A percentile compares a stretch with the other conserved stretches of the same genome.
These are phyloP conservation scores for Zelopaecilomyces penicillatus DNA, from an alignment of 2,329 filamentous ascomycete genomes.

Conservation along the genomic window DNA sequence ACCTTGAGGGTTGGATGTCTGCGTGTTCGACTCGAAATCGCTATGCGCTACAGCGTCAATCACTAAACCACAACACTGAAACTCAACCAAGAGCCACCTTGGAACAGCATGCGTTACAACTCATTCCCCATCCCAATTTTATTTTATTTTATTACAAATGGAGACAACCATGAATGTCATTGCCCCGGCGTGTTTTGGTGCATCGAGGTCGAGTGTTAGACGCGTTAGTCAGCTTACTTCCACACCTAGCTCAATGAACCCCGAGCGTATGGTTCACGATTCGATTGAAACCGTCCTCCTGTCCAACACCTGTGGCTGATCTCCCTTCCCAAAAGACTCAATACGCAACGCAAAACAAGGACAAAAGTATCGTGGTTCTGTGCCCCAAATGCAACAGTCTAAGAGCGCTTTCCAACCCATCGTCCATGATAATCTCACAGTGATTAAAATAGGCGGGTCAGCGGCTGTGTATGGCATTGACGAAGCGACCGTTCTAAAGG, in stretches of 20 bases:
- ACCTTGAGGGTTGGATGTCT: too few relatives aligned
- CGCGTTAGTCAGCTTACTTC: neutral
- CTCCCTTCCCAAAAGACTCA: neutral
- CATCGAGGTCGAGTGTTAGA: too few relatives aligned
- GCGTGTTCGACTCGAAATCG: too few relatives aligned
- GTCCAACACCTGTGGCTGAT: neutral
- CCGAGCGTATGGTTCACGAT: neutral
- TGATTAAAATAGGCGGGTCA: conserved; percentile 3
- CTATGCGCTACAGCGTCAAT: too few relatives aligned
- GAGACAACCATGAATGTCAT: too few relatives aligned
- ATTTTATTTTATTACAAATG: too few relatives aligned
- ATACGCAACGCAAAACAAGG: neutral
- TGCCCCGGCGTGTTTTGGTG: too few relatives aligned
- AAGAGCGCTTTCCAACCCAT: neutral
- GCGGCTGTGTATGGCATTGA: conserved; percentile 7
- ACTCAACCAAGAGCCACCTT: too few relatives aligned
- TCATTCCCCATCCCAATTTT: too few relatives aligned
- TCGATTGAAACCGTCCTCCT: neutral
- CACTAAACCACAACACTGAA: too few relatives aligned
- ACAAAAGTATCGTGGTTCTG: neutral
- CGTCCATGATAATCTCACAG: neutral
- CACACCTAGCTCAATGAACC: neutral
- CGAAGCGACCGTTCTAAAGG: conserved; percentile 5
- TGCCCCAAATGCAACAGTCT: neutral
- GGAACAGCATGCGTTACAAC: too few relatives aligned